Conservation (phyloP, 2,329 filamentous ascomycete genomes). For the Aspergillus brunneoviolaceus region DNA sequence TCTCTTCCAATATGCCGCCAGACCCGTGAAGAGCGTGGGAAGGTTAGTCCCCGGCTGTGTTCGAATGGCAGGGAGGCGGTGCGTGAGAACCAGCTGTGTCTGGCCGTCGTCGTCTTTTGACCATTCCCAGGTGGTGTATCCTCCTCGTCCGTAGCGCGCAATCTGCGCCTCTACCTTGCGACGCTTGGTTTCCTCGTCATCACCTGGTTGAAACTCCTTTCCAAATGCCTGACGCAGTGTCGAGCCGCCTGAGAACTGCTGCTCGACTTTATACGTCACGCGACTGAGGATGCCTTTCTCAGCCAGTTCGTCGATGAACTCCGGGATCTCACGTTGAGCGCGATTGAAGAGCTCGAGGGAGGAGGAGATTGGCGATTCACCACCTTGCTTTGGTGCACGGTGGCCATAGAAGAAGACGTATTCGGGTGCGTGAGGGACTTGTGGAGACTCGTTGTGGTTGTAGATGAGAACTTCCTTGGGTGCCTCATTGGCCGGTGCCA, state of each 20-base stretch:
- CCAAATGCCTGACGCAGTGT: slow-evolving; percentile 51
- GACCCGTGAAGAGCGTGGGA: slow-evolving; percentile 49
- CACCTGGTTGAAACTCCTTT: slow-evolving; percentile 47
- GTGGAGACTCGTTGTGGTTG: slow-evolving; percentile 53
- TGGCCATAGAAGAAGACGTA: slow-evolving; percentile 54
- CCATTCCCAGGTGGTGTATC: slow-evolving; percentile 53
- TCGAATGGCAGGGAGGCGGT: slow-evolving; percentile 48
- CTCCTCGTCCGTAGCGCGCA: slow-evolving; percentile 45
- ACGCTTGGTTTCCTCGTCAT: slow-evolving; percentile 43
- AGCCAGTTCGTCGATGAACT: slow-evolving; percentile 46
- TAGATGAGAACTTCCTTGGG: slow-evolving; percentile 51
- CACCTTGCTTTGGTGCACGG: slow-evolving; percentile 29
- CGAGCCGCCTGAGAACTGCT: slow-evolving; percentile 49
- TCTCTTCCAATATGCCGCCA: slow-evolving; percentile 49
- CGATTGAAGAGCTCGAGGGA: slow-evolving; percentile 50
- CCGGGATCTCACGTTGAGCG: slow-evolving; percentile 48
- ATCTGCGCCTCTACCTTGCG: slow-evolving; percentile 53
- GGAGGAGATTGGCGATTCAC: slow-evolving; percentile 51
- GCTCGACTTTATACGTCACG: slow-evolving; percentile 45
- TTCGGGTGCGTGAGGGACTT: slow-evolving; percentile 53
- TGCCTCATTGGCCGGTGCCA: slow-evolving; percentile 51
- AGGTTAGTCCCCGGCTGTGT: slow-evolving; percentile 49
- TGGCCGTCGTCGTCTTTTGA: slow-evolving; percentile 34
- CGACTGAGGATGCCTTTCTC: slow-evolving; percentile 48
- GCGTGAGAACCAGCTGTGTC: slow-evolving; percentile 41